phyloP scores from a whole-genome alignment of 306 rosid species.

The Styphnolobium japonicum region DNA sequence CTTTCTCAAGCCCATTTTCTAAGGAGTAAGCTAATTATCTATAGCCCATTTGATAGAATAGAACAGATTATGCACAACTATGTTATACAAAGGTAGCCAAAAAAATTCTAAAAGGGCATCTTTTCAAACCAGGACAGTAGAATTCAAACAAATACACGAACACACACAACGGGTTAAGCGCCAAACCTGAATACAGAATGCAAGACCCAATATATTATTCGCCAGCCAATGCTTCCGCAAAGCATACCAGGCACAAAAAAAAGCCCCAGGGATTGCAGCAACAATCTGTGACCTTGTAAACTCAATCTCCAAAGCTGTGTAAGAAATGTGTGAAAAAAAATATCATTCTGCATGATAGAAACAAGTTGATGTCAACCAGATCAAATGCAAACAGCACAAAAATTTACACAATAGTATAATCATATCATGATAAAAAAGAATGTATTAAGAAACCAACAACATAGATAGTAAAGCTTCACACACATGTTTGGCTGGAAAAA shows the following conservation, averaged over 20 bases:
- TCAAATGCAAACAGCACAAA: constrained; percentile 29
- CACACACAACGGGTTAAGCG: background rate
- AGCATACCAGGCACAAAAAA: constrained; percentile 99
- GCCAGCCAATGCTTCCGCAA: constrained; percentile 93
- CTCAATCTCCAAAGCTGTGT: constrained; percentile 93
- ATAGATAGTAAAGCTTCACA: background rate
- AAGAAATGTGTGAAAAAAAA: constrained; percentile 61
- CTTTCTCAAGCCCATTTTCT: background rate
- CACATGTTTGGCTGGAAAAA: background rate
- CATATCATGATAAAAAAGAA: background rate
- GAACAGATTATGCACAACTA: too few relatives aligned
- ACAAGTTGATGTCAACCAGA: constrained; percentile 47
- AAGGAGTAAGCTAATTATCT: constrained; percentile 1
- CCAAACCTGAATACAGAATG: constrained; percentile 97
- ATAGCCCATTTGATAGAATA: too few relatives aligned
- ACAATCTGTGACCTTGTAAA: constrained; percentile 89
- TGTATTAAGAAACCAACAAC: background rate
- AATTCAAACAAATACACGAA: background rate
- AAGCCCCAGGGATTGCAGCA: constrained; percentile 92
- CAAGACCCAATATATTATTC: constrained; percentile 87
- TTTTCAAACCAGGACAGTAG: background rate
- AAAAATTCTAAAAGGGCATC: background rate
- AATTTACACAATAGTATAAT: background rate
- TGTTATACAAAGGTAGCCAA: too few relatives aligned
- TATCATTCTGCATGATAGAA: constrained; percentile 61